Base-by-base conservation (phyloP, 768 basidiomycete species). In the Mycena sanguinolenta region DNA sequence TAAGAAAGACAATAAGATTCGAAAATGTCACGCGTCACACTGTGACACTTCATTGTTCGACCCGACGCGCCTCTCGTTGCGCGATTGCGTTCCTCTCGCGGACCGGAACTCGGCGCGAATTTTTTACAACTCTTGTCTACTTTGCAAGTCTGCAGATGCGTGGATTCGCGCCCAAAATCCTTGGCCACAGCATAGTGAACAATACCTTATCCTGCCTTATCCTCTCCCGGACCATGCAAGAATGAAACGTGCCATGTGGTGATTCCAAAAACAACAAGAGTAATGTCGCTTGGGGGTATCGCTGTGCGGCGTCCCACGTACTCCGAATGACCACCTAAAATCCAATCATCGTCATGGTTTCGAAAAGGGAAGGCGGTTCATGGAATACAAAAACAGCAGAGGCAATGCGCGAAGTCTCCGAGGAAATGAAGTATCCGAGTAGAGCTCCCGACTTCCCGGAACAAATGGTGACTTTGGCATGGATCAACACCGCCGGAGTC, bases 231-330 rank as follows among this genome's bases (percentile, higher is more conserved):
- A 39, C 55, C 42, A 32, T 68, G n/a, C 49, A 39, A 53, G 34
- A 46, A 55, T 55, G 44, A 46, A 57, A 62, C 58, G 46, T 57
- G 21, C 32, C 6, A 59, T 66, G 55, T 65, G 42, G 63, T 21
- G 49, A 32, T 36, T 14, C 32, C n/a, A n/a, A 27, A 52, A 60
- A 68, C 38, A 64, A 64, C 67, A 69, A 69, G 61, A 69, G 52
- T 44, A 39, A 39, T 25, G 64, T 21, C 44, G 14, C 53, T 55
- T 42, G 9, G 53, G 36, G 36, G 36, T 21, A 13, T 44, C 16
- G 54, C 61, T 27, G 53, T 63, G 61, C 55, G 5, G 23, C 38
- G 6, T 54, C 52, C 38, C 69, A 70, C 63, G 63, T 65, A 70
- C 52, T n/a, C 69, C 69, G 69, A 28, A 34, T 58, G 30, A n/a